Evolutionary conservation across 176 grass and related monocot species (phyloP).

Genomic region (Zoysia pacifica): DNA sequence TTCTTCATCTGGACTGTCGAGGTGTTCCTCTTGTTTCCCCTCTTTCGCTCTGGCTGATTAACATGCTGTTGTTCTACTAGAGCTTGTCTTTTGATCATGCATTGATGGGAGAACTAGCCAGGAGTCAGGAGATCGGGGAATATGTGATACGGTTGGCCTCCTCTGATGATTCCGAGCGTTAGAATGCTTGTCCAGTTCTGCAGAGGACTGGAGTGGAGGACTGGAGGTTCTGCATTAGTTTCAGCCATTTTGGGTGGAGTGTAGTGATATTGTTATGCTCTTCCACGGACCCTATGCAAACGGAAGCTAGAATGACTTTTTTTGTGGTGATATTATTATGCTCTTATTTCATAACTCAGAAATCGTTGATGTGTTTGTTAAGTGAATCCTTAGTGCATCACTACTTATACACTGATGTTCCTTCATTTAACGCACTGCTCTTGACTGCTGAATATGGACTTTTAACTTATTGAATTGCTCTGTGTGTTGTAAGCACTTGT

Average conservation of each 20-base stretch:
- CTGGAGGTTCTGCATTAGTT: background rate
- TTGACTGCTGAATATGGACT: background rate
- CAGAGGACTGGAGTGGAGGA: background rate
- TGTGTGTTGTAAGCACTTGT: background rate
- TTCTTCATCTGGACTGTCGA: slow-evolving; percentile 84
- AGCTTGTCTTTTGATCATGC: background rate
- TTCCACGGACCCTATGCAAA: no score
- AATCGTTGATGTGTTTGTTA: slow-evolving; percentile 12
- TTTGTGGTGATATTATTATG: background rate
- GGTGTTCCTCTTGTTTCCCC: slow-evolving; percentile 28
- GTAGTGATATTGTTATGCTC: background rate
- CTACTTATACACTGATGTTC: background rate
- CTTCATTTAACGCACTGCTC: background rate
- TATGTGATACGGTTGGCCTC: background rate
- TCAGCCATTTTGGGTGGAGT: background rate
- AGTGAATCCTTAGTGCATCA: background rate
- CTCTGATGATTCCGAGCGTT: background rate
- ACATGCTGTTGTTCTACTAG: background rate
- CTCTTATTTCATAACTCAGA: background rate
- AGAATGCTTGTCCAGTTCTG: background rate
- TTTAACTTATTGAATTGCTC: slow-evolving; percentile 21
- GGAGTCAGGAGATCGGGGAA: background rate
- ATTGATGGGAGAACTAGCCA: background rate
- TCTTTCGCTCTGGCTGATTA: background rate
- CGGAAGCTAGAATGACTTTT: no score